Evolutionary conservation across 495 filamentous ascomycete species (phyloP), one percentile per base, ranked within the genome.

Genomic region (Penicillium maclennaniae): DNA sequence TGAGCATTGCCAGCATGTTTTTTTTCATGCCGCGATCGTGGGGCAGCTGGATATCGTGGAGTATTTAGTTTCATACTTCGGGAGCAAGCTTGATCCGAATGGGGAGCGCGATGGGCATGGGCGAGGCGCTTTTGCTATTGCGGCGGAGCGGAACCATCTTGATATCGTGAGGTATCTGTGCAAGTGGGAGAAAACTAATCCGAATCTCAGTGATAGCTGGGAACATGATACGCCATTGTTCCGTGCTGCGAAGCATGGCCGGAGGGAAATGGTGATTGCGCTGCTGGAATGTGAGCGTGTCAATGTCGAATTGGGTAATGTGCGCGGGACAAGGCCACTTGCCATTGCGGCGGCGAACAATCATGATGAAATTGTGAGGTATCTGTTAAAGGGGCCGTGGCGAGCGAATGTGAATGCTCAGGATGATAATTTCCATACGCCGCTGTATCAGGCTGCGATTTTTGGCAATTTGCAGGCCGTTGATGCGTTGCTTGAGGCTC

Each of bases 1-100:
- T 5, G 49, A 15, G n/a, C 56, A 65, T 43, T 57, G 60, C 7
- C 62, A 65, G 36, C 56, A 62, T 52, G 60, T 65, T 2, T 65
- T 65, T 27, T 60, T 58, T 21, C 57, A 57, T 19, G 62, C 62
- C 38, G 59, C 62, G 41, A 58, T 62, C 9, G 53, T 49, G 43
- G 62, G 62, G 0, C 54, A 60, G 10, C 16, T 57, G 9, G 62
- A 65, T 27, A 55, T 60, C 16, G 60, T 60, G 15, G 28, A 43
- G 43, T 60, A 65, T 34, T 27, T 65, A 12, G 56, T 65, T 7
- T 9, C 34, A 6, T 60, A 45, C n/a, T 62, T 58, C 16, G 56
- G 62, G 6, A 56, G 57, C 0, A 53, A 48, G 26, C 46, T 65
- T 2, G 54, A 65, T 51, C 59, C 62, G 1, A 62, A 60, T 19